Conservation (phyloP, 306 rosid genomes). For the Crataegus laevigata region DNA sequence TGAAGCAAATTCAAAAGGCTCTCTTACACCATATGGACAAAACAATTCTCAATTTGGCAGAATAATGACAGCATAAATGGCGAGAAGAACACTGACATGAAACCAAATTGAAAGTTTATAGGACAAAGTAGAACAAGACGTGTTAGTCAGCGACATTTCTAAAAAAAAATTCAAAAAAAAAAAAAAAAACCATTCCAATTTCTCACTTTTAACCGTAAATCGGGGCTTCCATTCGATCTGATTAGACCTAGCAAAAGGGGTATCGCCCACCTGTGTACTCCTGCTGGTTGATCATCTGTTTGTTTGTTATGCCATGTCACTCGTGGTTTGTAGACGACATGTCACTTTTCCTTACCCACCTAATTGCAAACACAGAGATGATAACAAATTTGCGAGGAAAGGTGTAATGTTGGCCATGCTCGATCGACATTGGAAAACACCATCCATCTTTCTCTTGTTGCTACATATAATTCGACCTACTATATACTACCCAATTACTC, state of each 20-base stretch:
- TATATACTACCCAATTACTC: background rate
- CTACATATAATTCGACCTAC: background rate
- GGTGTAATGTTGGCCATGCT: constrained; percentile 15
- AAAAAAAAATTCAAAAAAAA: too few relatives aligned
- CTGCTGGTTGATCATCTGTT: background rate
- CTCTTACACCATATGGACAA: too few relatives aligned
- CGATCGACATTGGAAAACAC: constrained; percentile 11
- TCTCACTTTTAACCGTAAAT: background rate
- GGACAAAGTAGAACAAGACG: too few relatives aligned
- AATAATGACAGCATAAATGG: too few relatives aligned
- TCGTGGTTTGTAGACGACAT: constrained; percentile 17
- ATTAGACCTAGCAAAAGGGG: constrained; percentile 26
- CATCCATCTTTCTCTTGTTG: constrained; percentile 17
- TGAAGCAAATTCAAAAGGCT: too few relatives aligned
- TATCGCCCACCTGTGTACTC: background rate
- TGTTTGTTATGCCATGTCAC: background rate
- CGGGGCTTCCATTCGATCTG: constrained; percentile 13
- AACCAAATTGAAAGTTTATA: too few relatives aligned
- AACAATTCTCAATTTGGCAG: too few relatives aligned
- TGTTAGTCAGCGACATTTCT: too few relatives aligned
- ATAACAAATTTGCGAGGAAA: background rate
- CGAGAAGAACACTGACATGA: too few relatives aligned
- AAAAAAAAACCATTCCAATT: too few relatives aligned
- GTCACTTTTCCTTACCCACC: constrained; percentile 41
- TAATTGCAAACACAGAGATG: background rate